Evolutionary conservation across 1,139 yeast species (phyloP), one percentile per base, ranked within the genome.

Genomic region (Groenewaldozyma sp.): DNA sequence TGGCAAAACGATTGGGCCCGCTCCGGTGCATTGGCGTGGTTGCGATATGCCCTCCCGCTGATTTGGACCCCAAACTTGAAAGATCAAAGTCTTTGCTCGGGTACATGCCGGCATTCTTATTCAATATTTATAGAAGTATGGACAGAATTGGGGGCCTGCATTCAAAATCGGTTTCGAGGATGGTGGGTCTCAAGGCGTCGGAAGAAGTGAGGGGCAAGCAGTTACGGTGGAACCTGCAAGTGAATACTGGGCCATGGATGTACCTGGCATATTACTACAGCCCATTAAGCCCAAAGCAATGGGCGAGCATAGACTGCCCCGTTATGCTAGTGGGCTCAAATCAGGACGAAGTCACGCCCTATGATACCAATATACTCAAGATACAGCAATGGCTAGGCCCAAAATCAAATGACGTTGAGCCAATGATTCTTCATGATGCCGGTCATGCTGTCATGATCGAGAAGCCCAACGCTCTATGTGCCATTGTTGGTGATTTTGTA

Each of bases 171-270:
- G 82, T 78, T 3, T 48, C 49, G 26, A 63, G 83, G 21, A 76
- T 77, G 62, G 65, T 80, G 17, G 56, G 70, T 4, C 52, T 54
- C 10, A 53, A 51, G 14, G 53, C 56, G 1, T 47, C 57, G 5
- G 53, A 65, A 4, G 71, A 72, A 50, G 67, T 71, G 31, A 69
- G 75, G 40, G 56, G 71, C 34, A 64, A 76, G 27, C 93, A 82
- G 55, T 65, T 82, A 36, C 61, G 87, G 37, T 78, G 86, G 82
- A 82, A 82, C 54, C 54, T 81, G 48, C 86, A 80, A 55, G 73
- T 79, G 10, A 67, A 74, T 41, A 70, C 87, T 0, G 46, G 50
- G 2, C 64, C 75, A 2, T 70, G 82, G 54, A 60, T 82, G 43
- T 66, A 66, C 38, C 78, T 79, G 45, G 67, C 72, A 1, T 50